These are phyloP conservation scores for Lyophyllum shimeji DNA, from an alignment of 768 basidiomycete species.

Conservation along the genomic window DNA sequence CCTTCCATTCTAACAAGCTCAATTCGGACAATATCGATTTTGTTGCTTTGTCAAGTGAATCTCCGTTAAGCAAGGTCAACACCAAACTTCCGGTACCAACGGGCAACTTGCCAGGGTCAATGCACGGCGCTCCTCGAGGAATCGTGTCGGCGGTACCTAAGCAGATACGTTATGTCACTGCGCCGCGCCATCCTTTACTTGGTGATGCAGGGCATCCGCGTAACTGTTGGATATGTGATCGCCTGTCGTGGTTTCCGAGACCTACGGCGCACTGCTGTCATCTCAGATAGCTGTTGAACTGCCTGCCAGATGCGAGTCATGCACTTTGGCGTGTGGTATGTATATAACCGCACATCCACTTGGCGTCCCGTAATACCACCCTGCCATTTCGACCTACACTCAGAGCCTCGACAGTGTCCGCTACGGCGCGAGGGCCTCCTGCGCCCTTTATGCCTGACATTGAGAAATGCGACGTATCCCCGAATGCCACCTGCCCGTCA, in stretches of 20 bases:
- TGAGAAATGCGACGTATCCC: conserved; percentile 13
- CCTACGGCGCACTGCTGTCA: conserved; percentile 10
- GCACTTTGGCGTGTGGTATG: conserved; percentile 1
- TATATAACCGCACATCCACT: conserved; percentile 5
- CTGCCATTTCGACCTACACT: background rate
- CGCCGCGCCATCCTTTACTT: background rate
- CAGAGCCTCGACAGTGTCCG: background rate
- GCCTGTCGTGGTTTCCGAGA: conserved; percentile 3
- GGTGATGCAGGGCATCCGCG: background rate
- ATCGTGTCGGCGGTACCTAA: background rate
- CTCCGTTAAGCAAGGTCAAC: conserved; percentile 2
- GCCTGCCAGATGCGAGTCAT: conserved; percentile 11
- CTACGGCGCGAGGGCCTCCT: background rate
- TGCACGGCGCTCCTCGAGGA: background rate
- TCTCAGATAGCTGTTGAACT: background rate
- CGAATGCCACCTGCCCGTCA: conserved; percentile 1
- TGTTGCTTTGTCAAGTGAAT: background rate
- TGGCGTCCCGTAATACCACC: background rate
- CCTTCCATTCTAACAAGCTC: background rate
- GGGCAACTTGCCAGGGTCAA: background rate
- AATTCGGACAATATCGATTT: background rate
- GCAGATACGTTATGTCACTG: background rate
- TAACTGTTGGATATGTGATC: background rate
- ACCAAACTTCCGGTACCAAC: conserved; percentile 1
- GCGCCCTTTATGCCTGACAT: conserved; percentile 17